These are phyloP conservation scores for Selenicereus undatus DNA, from an alignment of 148 eudicot species.

Conservation along the genomic window DNA sequence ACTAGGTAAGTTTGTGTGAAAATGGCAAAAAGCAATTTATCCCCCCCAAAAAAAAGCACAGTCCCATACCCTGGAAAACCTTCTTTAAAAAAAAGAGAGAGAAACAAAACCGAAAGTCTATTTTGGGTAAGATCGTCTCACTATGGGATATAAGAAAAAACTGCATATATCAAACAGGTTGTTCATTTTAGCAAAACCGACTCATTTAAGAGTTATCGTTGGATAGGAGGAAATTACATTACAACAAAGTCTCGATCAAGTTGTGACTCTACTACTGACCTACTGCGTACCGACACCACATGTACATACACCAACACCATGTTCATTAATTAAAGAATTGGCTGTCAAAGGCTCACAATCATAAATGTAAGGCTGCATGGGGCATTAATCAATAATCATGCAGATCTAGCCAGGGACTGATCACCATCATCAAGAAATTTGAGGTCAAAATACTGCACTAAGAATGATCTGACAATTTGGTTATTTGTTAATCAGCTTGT, in stretches of 20 bases:
- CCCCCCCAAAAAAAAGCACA: no score
- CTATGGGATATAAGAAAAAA: background rate
- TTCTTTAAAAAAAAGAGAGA: background rate
- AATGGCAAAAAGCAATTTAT: no score
- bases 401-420: background rate
- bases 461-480: background rate
- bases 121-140: background rate
- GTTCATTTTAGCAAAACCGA: no score
- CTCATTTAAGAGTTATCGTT: background rate
- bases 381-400: constrained; percentile 2
- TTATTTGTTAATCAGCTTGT: background rate
- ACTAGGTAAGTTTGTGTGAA: background rate
- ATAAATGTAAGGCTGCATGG: constrained; percentile 9
- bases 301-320: constrained; percentile 12
- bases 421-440: background rate
- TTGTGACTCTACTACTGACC: constrained; percentile 1
- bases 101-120: background rate
- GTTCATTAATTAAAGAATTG: constrained; percentile 2
- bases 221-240: background rate
- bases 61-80: background rate
- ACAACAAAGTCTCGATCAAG: background rate
- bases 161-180: no score
- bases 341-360: constrained; percentile 20
- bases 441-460: background rate
- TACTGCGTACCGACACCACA: background rate